phyloP scores from a whole-genome alignment of 306 rosid genomes.

The Gastrolobium villosum region DNA sequence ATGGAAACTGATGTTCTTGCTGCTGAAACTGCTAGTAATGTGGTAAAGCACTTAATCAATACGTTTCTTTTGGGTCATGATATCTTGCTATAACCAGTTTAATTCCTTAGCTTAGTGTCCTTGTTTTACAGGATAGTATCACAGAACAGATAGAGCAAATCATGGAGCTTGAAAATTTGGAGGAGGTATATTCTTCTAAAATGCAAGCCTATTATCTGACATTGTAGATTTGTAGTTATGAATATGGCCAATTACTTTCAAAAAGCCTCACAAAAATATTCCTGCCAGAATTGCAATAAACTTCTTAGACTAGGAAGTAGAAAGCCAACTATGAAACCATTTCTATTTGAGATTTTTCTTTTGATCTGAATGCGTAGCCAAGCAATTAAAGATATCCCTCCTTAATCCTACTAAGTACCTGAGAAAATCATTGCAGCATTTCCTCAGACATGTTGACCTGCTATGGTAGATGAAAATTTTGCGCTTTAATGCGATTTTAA shows the following conservation, averaged over 20 bases:
- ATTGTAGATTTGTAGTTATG: conserved; percentile 17
- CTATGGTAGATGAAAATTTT: conserved; percentile 20
- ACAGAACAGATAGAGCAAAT: conserved; percentile 90
- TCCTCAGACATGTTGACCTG: conserved; percentile 9
- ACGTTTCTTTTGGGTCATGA: conserved; percentile 41
- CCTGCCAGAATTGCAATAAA: conserved; percentile 21
- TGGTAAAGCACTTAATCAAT: conserved; percentile 55
- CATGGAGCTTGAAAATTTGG: conserved; percentile 95
- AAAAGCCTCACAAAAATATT: conserved; percentile 23
- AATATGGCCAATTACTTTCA: conserved; percentile 31
- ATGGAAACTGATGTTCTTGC: conserved; percentile 92
- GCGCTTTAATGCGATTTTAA: background rate
- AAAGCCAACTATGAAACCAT: conserved; percentile 33
- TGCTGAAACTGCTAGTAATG: conserved; percentile 86
- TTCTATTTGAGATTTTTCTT: background rate
- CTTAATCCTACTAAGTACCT: conserved; percentile 25
- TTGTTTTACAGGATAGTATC: conserved; percentile 77
- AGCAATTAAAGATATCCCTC: conserved; percentile 23
- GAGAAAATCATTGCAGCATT: conserved; percentile 7
- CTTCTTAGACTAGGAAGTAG: conserved; percentile 32
- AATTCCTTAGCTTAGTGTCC: conserved; percentile 21
- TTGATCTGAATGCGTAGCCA: conserved; percentile 32
- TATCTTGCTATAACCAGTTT: conserved; percentile 31
- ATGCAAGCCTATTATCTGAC: conserved; percentile 34
- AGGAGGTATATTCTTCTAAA: conserved; percentile 70